Percentiles rank a stretch among this genome's conserved stretches.
Conservation (phyloP, 2,329 filamentous ascomycete genomes). For the Alternaria conjuncta region DNA sequence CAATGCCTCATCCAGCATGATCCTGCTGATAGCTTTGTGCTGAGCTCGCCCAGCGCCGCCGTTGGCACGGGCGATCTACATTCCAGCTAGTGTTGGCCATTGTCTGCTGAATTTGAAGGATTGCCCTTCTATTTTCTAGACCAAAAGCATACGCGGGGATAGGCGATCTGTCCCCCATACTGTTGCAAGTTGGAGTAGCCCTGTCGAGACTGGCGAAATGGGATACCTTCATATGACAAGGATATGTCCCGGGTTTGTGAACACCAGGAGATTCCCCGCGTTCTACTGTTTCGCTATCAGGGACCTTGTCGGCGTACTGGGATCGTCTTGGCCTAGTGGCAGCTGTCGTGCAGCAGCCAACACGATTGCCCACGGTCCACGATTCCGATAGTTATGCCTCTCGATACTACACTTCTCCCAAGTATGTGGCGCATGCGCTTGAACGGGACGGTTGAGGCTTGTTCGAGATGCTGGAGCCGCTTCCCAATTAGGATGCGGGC, state of each 20-base stretch:
- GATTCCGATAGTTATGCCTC: neutral
- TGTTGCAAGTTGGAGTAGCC: constrained; percentile 1
- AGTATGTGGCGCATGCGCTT: constrained; percentile 1
- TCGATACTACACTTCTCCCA: neutral
- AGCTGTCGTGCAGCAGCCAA: neutral
- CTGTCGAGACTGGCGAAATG: constrained; percentile 4
- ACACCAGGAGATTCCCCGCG: constrained; percentile 12
- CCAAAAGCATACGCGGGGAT: neutral
- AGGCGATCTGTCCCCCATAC: neutral
- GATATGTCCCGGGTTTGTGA: neutral
- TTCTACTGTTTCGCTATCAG: constrained; percentile 2
- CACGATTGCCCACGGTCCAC: neutral
- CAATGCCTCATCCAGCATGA: neutral
- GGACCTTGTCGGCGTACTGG: neutral
- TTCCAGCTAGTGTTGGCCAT: neutral
- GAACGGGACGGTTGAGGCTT: constrained; percentile 7
- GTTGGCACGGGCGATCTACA: neutral
- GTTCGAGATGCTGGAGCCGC: constrained; percentile 5
- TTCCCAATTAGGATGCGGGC: constrained; percentile 9
- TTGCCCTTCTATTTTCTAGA: neutral
- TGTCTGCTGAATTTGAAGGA: constrained; percentile 1
- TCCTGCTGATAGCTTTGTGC: neutral
- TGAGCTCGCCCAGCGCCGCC: neutral
- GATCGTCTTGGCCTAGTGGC: neutral
- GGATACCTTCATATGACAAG: constrained; percentile 9